Percentiles rank a stretch among this genome's conserved stretches.
Evolutionary conservation across 495 filamentous ascomycete species (phyloP).

Genomic region (Aspergillus mulundensis): DNA sequence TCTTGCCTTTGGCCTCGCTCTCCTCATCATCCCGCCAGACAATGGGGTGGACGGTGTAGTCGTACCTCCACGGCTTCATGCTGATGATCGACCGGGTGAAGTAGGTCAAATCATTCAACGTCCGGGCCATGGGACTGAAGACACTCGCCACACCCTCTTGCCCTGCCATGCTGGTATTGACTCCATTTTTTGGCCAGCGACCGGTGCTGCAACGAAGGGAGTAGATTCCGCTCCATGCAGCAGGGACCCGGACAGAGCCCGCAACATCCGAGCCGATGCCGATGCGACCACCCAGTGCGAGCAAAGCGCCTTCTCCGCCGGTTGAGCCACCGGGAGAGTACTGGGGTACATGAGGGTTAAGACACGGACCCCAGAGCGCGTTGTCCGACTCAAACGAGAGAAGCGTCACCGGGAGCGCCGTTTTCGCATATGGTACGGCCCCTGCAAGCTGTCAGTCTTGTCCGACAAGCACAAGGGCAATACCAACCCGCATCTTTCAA

Average conservation of each 20-base stretch:
- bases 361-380: slow-evolving; percentile 79
- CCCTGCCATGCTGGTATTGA: slow-evolving; percentile 84
- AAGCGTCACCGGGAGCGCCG: slow-evolving; percentile 86
- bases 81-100: slow-evolving; percentile 74
- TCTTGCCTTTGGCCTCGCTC: slow-evolving; percentile 54
- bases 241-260: slow-evolving; percentile 83
- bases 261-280: slow-evolving; percentile 94
- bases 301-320: slow-evolving; percentile 80
- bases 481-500: slow-evolving; percentile 76
- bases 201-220: slow-evolving; percentile 90
- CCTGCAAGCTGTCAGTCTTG: slow-evolving; percentile 36
- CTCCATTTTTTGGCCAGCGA: slow-evolving; percentile 84
- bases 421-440: slow-evolving; percentile 96
- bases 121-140: slow-evolving; percentile 91
- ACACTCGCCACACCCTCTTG: slow-evolving; percentile 90
- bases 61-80: slow-evolving; percentile 92
- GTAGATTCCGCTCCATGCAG: slow-evolving; percentile 90
- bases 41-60: slow-evolving; percentile 80
- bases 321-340: slow-evolving; percentile 93
- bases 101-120: slow-evolving; percentile 77
- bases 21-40: slow-evolving; percentile 65
- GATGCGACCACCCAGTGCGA: slow-evolving; percentile 85
- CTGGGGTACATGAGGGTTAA: slow-evolving; percentile 74
- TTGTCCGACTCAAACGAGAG: slow-evolving; percentile 91
- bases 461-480: neutral